These are phyloP conservation scores for Phaeotremella skinneri DNA, from an alignment of 768 basidiomycete species.

Conservation along the genomic window DNA sequence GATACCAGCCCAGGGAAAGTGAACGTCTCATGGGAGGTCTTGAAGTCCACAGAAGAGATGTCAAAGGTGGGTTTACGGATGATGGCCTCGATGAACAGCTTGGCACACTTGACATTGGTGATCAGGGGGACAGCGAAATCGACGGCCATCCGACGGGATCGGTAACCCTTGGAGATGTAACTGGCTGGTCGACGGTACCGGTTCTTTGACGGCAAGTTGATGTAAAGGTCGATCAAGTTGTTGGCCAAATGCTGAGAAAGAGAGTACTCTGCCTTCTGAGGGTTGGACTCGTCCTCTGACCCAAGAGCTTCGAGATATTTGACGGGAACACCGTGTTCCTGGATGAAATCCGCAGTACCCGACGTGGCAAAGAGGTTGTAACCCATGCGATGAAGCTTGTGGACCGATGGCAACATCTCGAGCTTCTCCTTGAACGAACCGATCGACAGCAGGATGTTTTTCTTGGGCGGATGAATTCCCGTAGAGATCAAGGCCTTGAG, in stretches of 20 bases:
- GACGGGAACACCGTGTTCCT: constrained; percentile 92
- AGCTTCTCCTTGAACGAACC: constrained; percentile 97
- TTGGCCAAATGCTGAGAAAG: constrained; percentile 88
- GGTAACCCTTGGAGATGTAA: constrained; percentile 95
- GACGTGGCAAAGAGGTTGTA: constrained; percentile 96
- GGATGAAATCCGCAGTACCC: constrained; percentile 95
- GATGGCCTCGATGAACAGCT: constrained; percentile 84
- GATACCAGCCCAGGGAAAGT: constrained; percentile 90
- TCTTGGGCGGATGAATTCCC: constrained; percentile 89
- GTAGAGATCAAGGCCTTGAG: constrained; percentile 95
- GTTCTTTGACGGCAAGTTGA: constrained; percentile 98
- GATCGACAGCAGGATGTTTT: constrained; percentile 95
- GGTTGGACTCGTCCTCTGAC: constrained; percentile 59
- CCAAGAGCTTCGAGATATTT: constrained; percentile 91
- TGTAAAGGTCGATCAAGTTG: constrained; percentile 98
- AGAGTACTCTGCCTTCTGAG: constrained; percentile 96
- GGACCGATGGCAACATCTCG: constrained; percentile 89
- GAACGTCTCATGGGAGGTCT: constrained; percentile 86
- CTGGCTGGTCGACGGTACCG: constrained; percentile 94
- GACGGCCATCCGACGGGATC: constrained; percentile 95
- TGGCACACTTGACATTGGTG: constrained; percentile 98
- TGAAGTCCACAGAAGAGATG: constrained; percentile 85
- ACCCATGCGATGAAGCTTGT: constrained; percentile 87
- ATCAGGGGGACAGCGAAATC: constrained; percentile 97
- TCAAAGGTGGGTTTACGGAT: constrained; percentile 75